Conservation (phyloP, 2,329 filamentous ascomycete species). For the Aspergillus proliferans region DNA sequence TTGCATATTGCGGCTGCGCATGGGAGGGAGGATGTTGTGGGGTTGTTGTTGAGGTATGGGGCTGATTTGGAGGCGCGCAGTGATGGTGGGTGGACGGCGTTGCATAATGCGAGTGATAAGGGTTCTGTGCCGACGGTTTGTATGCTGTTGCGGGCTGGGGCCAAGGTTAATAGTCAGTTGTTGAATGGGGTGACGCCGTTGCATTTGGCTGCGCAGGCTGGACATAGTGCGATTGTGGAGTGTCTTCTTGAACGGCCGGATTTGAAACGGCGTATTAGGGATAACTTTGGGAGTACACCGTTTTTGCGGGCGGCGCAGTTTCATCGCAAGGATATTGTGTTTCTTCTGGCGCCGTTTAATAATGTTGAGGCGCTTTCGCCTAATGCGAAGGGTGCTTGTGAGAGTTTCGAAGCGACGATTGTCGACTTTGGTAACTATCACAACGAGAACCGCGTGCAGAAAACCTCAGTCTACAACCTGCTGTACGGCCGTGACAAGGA, state of each 20-base stretch:
- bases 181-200: constrained; percentile 35
- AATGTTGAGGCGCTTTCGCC: constrained; percentile 30
- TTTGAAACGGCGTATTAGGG: constrained; percentile 26
- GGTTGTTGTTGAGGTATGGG: constrained; percentile 37
- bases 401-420: constrained; percentile 47
- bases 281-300: constrained; percentile 37
- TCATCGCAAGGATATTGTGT: constrained; percentile 32
- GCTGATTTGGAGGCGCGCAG: constrained; percentile 44
- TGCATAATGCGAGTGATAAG: constrained; percentile 50
- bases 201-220: constrained; percentile 36
- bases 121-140: constrained; percentile 42
- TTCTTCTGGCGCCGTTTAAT: constrained; percentile 31
- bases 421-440: constrained; percentile 48
- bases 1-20: constrained; percentile 47
- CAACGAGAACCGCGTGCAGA: constrained; percentile 41
- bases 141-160: constrained; percentile 35
- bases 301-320: constrained; percentile 37
- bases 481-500: constrained; percentile 47
- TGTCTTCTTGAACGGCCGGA: constrained; percentile 27
- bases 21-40: constrained; percentile 32
- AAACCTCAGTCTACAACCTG: constrained; percentile 46
- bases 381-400: constrained; percentile 41
- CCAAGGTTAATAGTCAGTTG: constrained; percentile 33
- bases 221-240: constrained; percentile 32
- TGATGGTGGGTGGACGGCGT: constrained; percentile 48